phyloP scores from a whole-genome alignment of 495 filamentous ascomycete genomes.

The Lasiosphaeria hispida region DNA sequence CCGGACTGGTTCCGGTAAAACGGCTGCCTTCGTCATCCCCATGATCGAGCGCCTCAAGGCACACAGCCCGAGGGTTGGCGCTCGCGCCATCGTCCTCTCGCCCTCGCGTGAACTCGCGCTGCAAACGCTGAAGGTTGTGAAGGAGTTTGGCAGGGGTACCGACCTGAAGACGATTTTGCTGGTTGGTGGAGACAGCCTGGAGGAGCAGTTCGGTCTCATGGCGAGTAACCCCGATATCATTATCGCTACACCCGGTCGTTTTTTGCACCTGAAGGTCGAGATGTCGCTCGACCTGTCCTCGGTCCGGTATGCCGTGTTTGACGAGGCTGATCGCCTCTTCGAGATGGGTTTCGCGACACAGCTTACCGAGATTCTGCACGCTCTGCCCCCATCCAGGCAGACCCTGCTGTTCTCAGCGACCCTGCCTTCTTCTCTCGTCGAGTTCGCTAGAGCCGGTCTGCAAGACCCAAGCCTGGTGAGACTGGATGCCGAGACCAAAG shows the following conservation, averaged over 20 bases:
- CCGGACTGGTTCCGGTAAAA: slow-evolving; percentile 93
- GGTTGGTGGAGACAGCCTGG: slow-evolving; percentile 91
- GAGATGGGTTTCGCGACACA: slow-evolving; percentile 97
- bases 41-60: slow-evolving; percentile 92
- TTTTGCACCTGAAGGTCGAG: slow-evolving; percentile 92
- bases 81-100: slow-evolving; percentile 81
- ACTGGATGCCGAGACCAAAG: slow-evolving; percentile 90
- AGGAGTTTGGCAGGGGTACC: slow-evolving; percentile 86
- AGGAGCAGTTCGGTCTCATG: slow-evolving; percentile 95
- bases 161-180: slow-evolving; percentile 85
- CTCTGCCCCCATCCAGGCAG: slow-evolving; percentile 77
- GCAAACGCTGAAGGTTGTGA: slow-evolving; percentile 94
- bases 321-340: slow-evolving; percentile 94
- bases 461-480: slow-evolving; percentile 85
- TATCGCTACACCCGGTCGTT: slow-evolving; percentile 93
- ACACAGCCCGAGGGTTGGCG: slow-evolving; percentile 83
- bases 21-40: slow-evolving; percentile 94
- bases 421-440: slow-evolving; percentile 85
- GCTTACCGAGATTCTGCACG: slow-evolving; percentile 87
- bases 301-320: slow-evolving; percentile 89
- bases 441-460: slow-evolving; percentile 90
- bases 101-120: slow-evolving; percentile 90
- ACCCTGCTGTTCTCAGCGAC: slow-evolving; percentile 95
- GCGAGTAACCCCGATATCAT: slow-evolving; percentile 91
- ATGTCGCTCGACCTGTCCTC: slow-evolving; percentile 86